Percentiles rank a stretch among this genome's conserved stretches.
phyloP scores from a whole-genome alignment of 257 asterid species.

The Gardenia jasminoides region DNA sequence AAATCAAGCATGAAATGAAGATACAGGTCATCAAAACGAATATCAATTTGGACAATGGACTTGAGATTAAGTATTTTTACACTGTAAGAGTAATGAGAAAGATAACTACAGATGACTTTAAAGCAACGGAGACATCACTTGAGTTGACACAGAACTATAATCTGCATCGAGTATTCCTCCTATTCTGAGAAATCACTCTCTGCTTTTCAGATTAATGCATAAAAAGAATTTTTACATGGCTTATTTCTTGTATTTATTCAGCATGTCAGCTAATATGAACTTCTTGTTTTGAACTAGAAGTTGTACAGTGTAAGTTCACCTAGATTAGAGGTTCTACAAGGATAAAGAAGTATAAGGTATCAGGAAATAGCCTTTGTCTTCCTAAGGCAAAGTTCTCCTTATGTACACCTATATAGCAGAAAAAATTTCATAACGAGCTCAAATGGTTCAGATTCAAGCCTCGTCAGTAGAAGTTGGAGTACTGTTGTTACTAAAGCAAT shows the following conservation, averaged over 20 bases:
- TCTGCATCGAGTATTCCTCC: no score
- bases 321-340: background rate
- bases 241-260: no score
- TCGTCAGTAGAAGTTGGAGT: no score
- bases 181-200: no score
- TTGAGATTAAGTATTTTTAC: no score
- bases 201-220: no score
- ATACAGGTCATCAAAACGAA: background rate
- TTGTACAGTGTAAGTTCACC: background rate
- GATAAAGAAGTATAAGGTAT: background rate
- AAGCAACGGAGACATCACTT: background rate
- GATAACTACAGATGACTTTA: background rate
- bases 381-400: no score
- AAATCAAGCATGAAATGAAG: background rate
- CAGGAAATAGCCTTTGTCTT: background rate
- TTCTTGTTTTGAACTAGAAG: background rate
- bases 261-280: background rate
- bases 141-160: background rate
- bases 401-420: no score
- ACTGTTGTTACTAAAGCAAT: background rate
- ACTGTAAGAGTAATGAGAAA: background rate
- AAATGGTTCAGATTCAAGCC: no score
- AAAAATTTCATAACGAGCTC: no score
- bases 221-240: background rate
- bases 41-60: background rate